Evolutionary conservation across 208 protist genomes (phyloP).

Genomic region (Wallacemonas sp.): DNA sequence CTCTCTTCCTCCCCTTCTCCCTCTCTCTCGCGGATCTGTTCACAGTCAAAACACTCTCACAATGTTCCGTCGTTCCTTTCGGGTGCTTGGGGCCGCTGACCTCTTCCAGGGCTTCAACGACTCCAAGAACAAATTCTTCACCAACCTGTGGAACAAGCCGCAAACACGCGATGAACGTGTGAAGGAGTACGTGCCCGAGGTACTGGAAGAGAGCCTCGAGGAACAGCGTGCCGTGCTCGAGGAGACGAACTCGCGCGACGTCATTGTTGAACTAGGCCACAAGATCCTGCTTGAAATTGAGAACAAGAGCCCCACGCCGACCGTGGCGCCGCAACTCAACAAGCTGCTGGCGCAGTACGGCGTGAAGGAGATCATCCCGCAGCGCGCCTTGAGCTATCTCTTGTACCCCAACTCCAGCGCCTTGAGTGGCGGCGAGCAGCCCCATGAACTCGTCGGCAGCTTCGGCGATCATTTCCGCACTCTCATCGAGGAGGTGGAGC

Average conservation of each 20-base stretch:
- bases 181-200: slow-evolving; percentile 88
- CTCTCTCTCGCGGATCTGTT: not conserved
- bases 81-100: slow-evolving; percentile 13
- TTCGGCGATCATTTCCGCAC: slow-evolving; percentile 83
- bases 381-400: slow-evolving; percentile 79
- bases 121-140: slow-evolving; percentile 74
- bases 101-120: slow-evolving; percentile 55
- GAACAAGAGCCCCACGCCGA: slow-evolving; percentile 88
- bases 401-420: slow-evolving; percentile 71
- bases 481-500: slow-evolving; percentile 83
- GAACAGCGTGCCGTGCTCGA: slow-evolving; percentile 79
- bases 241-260: slow-evolving; percentile 79
- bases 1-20: not conserved
- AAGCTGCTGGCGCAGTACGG: slow-evolving; percentile 75
- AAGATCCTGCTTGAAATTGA: slow-evolving; percentile 78
- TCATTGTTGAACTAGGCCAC: slow-evolving; percentile 83
- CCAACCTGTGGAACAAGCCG: slow-evolving; percentile 81
- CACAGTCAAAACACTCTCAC: not conserved
- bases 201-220: slow-evolving; percentile 78
- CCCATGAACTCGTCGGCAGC: slow-evolving; percentile 68
- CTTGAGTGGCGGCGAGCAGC: slow-evolving; percentile 47
- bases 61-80: slow-evolving; percentile 13
- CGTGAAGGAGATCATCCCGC: slow-evolving; percentile 77
- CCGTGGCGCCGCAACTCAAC: slow-evolving; percentile 77
- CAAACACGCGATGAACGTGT: slow-evolving; percentile 79